Evolutionary conservation across 2,329 filamentous ascomycete genomes (phyloP).

Genomic region (Tolypocladium amazonense): DNA sequence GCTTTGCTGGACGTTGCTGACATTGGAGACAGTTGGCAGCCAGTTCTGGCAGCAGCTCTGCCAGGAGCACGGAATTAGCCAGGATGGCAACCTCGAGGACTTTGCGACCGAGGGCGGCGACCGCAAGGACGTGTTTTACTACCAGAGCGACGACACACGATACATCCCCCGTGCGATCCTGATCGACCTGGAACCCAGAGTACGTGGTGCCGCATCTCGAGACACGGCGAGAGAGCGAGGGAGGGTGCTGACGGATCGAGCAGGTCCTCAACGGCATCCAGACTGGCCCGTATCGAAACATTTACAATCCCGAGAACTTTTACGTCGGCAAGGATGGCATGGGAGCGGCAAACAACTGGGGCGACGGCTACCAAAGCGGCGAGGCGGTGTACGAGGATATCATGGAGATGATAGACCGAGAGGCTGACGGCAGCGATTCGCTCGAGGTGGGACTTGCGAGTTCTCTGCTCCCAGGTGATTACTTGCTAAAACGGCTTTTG

Average conservation of each 20-base stretch:
- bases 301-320: slow-evolving; percentile 99
- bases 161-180: slow-evolving; percentile 96
- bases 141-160: slow-evolving; percentile 96
- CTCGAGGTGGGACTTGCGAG: slow-evolving; percentile 54
- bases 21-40: slow-evolving; percentile 60
- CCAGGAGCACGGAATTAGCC: slow-evolving; percentile 94
- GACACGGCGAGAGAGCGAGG: background rate
- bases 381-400: slow-evolving; percentile 92
- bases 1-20: slow-evolving; percentile 3
- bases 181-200: slow-evolving; percentile 87
- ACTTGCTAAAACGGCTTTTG: slow-evolving; percentile 16
- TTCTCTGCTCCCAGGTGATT: background rate
- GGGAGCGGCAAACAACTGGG: slow-evolving; percentile 97
- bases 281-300: slow-evolving; percentile 89
- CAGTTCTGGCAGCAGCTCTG: slow-evolving; percentile 99
- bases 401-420: slow-evolving; percentile 98
- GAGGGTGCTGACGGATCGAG: background rate
- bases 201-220: slow-evolving; percentile 21
- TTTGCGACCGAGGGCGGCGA: slow-evolving; percentile 97
- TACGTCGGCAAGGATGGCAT: slow-evolving; percentile 90
- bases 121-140: slow-evolving; percentile 98
- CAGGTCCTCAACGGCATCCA: slow-evolving; percentile 86
- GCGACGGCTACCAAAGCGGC: slow-evolving; percentile 86
- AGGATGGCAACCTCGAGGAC: slow-evolving; percentile 93
- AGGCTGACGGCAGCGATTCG: slow-evolving; percentile 95